Evolutionary conservation across 148 eudicot genomes (phyloP).

Genomic region (Rhododendron mucronatum): DNA sequence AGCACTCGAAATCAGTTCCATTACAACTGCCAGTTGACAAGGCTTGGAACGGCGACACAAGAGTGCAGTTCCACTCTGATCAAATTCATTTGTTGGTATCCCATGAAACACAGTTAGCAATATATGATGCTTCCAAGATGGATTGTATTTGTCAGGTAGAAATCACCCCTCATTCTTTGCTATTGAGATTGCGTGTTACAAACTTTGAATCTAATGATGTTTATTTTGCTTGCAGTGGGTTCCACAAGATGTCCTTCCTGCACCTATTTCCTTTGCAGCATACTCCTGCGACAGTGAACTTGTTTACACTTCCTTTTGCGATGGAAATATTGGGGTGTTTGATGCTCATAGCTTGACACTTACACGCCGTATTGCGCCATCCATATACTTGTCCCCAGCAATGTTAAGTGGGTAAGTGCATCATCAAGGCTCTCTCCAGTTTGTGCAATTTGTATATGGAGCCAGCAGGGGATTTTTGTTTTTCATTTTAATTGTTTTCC

Average conservation of each 20-base stretch:
- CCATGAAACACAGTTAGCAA: slow-evolving; percentile 83
- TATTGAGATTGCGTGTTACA: not conserved
- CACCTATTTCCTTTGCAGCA: slow-evolving; percentile 69
- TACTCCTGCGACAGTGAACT: slow-evolving; percentile 78
- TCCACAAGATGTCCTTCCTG: slow-evolving; percentile 64
- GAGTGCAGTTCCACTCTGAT: slow-evolving; percentile 78
- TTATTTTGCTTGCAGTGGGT: slow-evolving; percentile 57
- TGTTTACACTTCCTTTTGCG: slow-evolving; percentile 60
- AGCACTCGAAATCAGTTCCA: slow-evolving; percentile 50
- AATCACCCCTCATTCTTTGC: not conserved
- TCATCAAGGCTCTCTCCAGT: not conserved
- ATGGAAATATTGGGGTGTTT: slow-evolving; percentile 36
- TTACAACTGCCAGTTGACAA: slow-evolving; percentile 74
- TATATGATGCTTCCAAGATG: slow-evolving; percentile 87
- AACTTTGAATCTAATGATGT: slow-evolving; percentile 5
- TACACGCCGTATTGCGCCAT: too few relatives aligned
- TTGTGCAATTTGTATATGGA: not conserved
- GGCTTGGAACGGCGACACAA: slow-evolving; percentile 64
- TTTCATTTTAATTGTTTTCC: too few relatives aligned
- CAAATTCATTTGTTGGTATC: slow-evolving; percentile 68
- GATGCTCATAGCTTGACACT: too few relatives aligned
- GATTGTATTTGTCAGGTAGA: slow-evolving; percentile 68
- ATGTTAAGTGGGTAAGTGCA: slow-evolving; percentile 52
- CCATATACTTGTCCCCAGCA: too few relatives aligned
- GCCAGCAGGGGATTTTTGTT: too few relatives aligned